phyloP scores from a whole-genome alignment of 768 basidiomycete genomes.

The Termitomyces sp. region DNA sequence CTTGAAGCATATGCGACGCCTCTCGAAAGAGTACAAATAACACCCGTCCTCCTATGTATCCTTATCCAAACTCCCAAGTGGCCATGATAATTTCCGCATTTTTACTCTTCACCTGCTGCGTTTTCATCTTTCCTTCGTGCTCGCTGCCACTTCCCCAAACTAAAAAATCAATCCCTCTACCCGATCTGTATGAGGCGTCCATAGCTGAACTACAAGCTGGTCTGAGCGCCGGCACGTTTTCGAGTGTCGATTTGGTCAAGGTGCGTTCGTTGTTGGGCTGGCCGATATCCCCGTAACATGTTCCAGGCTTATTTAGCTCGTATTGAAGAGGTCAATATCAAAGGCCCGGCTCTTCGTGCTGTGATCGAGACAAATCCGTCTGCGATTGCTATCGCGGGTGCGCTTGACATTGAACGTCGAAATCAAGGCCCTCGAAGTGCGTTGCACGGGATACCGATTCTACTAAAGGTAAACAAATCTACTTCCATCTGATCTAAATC shows the following conservation, averaged over 20 bases:
- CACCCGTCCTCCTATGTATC: too few relatives aligned
- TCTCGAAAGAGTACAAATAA: background rate
- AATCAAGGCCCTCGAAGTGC: constrained; percentile 35
- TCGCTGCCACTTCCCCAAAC: background rate
- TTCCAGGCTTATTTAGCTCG: constrained; percentile 65
- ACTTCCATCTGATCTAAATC: background rate
- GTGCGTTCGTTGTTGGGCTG: too few relatives aligned
- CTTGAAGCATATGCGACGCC: background rate
- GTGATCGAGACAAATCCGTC: constrained; percentile 53
- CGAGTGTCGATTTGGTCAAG: constrained; percentile 59
- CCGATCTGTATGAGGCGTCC: constrained; percentile 59
- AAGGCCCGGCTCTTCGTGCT: constrained; percentile 52
- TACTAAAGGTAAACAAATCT: constrained; percentile 36
- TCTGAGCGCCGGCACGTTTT: constrained; percentile 43
- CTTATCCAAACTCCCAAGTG: too few relatives aligned
- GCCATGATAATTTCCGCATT: background rate
- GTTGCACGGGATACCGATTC: constrained; percentile 50
- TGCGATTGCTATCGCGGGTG: constrained; percentile 47
- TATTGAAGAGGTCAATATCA: constrained; percentile 63
- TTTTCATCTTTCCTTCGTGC: background rate
- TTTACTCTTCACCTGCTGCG: background rate
- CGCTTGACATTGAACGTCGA: constrained; percentile 40
- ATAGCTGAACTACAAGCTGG: constrained; percentile 52
- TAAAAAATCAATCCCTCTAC: constrained; percentile 19
- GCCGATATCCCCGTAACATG: too few relatives aligned